Evolutionary conservation across 176 grass and related monocot genomes (phyloP), one percentile per base, ranked within the genome.

Genomic region (Thalia dealbata): DNA sequence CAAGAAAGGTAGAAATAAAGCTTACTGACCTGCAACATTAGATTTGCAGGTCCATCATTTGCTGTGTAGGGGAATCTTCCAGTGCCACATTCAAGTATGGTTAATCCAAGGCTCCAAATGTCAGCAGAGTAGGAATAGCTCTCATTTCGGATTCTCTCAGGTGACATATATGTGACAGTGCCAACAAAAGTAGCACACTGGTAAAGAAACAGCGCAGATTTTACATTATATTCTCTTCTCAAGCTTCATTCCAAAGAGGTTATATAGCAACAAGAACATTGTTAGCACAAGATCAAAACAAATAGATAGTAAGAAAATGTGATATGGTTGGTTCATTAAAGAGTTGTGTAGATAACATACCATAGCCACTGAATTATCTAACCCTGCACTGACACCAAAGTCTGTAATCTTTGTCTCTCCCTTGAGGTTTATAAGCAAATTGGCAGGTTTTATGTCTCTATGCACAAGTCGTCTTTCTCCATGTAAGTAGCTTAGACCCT

Each of bases 171-270:
- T 35, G 90, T 92, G 62, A 97, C 89, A 0, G 93, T 97, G 59
- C 93, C 93, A 79, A 92, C 87, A 86, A 92, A 97, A 69, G 93
- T 97, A 75, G 93, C 93, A 92, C 93, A 97, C 89, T 97, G 85
- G 27, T 83, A 85, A 81, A 88, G 72, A 59, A 61, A 61, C 54
- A 58, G 7, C 29, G 21, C 10, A 48, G 35, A 45, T 27, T 43
- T 75, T 61, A 75, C 23, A 70, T 60, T 78, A 48, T 28, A 71
- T 26, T 23, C 10, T 70, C 50, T 71, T 70, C 48, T 78, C 42
- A 68, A 30, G 16, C 27, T 65, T 15, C 18, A 65, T 38, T n/a
- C 10, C 10, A 6, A 65, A 51, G 3, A 14, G 16, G 56, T 61
- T 18, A 10, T 14, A 61, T 19, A 41, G 52, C 19, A 75, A 46